Evolutionary conservation across 352 stramenopile species (phyloP).

Genomic region (Pythium brachiatum): DNA sequence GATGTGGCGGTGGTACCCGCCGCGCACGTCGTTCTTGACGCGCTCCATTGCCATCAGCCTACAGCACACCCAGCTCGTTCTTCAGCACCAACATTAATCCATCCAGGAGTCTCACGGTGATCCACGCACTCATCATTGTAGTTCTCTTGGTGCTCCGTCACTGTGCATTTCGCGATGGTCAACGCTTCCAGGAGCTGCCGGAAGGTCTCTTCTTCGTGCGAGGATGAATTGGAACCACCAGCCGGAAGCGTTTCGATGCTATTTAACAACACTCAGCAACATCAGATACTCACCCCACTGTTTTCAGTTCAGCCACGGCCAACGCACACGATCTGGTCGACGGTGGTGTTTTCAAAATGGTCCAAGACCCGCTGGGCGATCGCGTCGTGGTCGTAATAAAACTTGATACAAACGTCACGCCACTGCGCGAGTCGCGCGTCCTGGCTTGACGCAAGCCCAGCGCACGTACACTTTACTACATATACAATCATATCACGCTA

Average conservation of each 20-base stretch:
- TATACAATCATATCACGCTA: background rate
- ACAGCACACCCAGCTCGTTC: background rate
- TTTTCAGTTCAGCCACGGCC: background rate
- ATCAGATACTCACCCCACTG: too few relatives aligned
- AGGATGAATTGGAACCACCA: background rate
- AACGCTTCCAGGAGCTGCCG: constrained; percentile 12
- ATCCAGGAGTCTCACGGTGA: too few relatives aligned
- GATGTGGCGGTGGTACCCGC: constrained; percentile 49
- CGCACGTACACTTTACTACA: constrained; percentile 37
- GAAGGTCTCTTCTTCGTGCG: constrained; percentile 6
- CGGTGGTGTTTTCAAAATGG: constrained; percentile 59
- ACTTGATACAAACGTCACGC: constrained; percentile 54
- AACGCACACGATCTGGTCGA: constrained; percentile 61
- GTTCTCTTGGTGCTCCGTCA: constrained; percentile 12
- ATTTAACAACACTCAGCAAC: background rate
- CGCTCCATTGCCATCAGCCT: constrained; percentile 58
- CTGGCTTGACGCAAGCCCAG: constrained; percentile 24
- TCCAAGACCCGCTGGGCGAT: constrained; percentile 64
- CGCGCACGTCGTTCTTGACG: constrained; percentile 66
- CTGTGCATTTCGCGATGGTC: constrained; percentile 7
- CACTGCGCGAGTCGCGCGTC: constrained; percentile 39
- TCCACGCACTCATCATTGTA: constrained; percentile 18
- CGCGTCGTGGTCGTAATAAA: constrained; percentile 61
- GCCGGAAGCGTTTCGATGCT: constrained; percentile 17
- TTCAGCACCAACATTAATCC: too few relatives aligned